Evolutionary conservation across 257 asterid species (phyloP), one percentile per base, ranked within the genome.

Genomic region (Cruciata laevipes): DNA sequence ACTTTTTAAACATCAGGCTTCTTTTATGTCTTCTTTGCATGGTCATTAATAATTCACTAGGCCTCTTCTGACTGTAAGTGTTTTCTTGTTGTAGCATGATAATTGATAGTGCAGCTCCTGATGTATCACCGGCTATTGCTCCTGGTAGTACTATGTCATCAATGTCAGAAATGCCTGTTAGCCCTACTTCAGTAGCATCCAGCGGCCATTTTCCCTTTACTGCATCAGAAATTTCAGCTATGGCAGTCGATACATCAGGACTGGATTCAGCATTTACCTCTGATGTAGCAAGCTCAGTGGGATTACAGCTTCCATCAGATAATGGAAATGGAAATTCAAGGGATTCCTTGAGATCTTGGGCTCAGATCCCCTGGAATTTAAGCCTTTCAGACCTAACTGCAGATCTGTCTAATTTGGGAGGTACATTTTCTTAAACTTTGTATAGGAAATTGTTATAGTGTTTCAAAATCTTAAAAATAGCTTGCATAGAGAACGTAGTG

Each of bases 301-400:
- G 91, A 63, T 69, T 87, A 64, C 94, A 87, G 71, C 92, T 91
- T 70, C 95, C 91, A 3, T 79, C 84, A 4, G 98, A 92, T 81
- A 89, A 84, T 49, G 97, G 96, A 31, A 86, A 73, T 18, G 96
- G 89, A 74, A 87, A 81, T 82, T 89, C 94, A 69, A 80, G 95
- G 80, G 96, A 90, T 82, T 70, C 90, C 24, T 89, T 87, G 42
- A 74, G 97, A 79, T 86, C 96, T 47, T 81, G 88, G 75, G 86
- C 85, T 74, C 98, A 87, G 78, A 82, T 89, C 57, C 96, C 98
- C 3, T 89, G 98, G 98, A 84, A 86, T 80, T 89, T 92, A 74
- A 92, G 93, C 80, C 85, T 92, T 72, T 77, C 96, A 30, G 97
- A 92, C 84, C 80, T 92, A 69, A 86, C 97, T 11, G 97, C 96